Evolutionary conservation across 352 stramenopile genomes (phyloP).

Genomic region (Globisporangium cylindrosporum): DNA sequence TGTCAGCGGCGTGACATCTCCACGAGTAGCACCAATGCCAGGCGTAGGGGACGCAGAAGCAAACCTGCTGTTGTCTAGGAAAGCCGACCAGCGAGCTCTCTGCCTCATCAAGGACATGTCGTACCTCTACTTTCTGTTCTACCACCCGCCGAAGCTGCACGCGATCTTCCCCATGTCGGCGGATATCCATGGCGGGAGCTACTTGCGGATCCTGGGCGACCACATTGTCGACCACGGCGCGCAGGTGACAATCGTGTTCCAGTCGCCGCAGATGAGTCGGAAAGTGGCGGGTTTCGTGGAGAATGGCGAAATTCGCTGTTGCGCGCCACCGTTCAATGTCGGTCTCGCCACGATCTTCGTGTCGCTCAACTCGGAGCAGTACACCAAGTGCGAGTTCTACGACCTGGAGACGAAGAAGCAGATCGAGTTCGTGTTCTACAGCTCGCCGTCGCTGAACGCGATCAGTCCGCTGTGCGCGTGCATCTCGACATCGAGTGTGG

Average conservation of each 20-base stretch:
- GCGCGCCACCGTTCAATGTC: constrained; percentile 59
- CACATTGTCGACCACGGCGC: constrained; percentile 65
- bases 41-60: background rate
- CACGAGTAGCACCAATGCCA: background rate
- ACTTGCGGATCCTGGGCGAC: constrained; percentile 56
- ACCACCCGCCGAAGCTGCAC: constrained; percentile 45
- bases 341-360: constrained; percentile 54
- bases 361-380: constrained; percentile 76
- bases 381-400: constrained; percentile 60
- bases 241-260: constrained; percentile 58
- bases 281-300: constrained; percentile 69
- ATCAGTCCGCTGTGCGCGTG: constrained; percentile 62
- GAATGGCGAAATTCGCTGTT: constrained; percentile 62
- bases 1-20: constrained; percentile 6
- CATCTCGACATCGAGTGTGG: constrained; percentile 43
- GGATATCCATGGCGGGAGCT: constrained; percentile 62
- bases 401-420: constrained; percentile 39
- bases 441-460: constrained; percentile 41
- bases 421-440: constrained; percentile 77
- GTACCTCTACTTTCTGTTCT: constrained; percentile 79
- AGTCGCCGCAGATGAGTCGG: constrained; percentile 43
- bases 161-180: constrained; percentile 59
- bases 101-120: constrained; percentile 53
- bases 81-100: constrained; percentile 9
- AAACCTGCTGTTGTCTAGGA: background rate